Evolutionary conservation across 129 eudicot species (phyloP).

Genomic region (Helichrysum umbraculigerum): DNA sequence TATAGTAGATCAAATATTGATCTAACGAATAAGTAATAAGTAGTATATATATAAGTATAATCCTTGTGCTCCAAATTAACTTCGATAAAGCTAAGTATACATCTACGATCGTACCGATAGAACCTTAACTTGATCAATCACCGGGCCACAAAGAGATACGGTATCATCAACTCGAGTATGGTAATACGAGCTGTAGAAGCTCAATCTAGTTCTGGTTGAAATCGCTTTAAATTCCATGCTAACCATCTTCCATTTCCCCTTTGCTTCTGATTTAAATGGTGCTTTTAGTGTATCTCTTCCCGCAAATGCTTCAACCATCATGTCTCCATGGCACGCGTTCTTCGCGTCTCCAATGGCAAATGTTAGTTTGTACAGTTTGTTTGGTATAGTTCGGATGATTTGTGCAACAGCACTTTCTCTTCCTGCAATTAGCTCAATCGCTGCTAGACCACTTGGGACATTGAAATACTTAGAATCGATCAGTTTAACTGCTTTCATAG

Average conservation of each 20-base stretch:
- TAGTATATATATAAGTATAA: neutral
- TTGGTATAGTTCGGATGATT: conserved; percentile 43
- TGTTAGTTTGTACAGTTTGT: conserved; percentile 41
- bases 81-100: conserved; percentile 6
- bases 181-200: conserved; percentile 78
- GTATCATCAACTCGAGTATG: conserved; percentile 59
- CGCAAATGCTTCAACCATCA: conserved; percentile 72
- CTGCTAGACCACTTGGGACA: conserved; percentile 55
- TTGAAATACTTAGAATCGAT: conserved; percentile 50
- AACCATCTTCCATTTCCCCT: conserved; percentile 48
- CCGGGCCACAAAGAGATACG: conserved; percentile 86
- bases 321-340: conserved; percentile 55
- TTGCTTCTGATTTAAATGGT: conserved; percentile 64
- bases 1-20: neutral
- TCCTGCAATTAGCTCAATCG: conserved; percentile 63
- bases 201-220: conserved; percentile 55
- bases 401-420: conserved; percentile 65
- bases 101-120: conserved; percentile 6
- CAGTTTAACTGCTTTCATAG: conserved; percentile 61
- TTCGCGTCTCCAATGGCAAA: conserved; percentile 61
- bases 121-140: conserved; percentile 73
- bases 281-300: conserved; percentile 54
- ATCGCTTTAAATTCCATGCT: conserved; percentile 61
- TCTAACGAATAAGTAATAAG: neutral
- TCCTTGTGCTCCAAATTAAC: neutral